These are phyloP conservation scores for Zoysia pacifica DNA, from an alignment of 176 grass and related monocot species.

Conservation along the genomic window DNA sequence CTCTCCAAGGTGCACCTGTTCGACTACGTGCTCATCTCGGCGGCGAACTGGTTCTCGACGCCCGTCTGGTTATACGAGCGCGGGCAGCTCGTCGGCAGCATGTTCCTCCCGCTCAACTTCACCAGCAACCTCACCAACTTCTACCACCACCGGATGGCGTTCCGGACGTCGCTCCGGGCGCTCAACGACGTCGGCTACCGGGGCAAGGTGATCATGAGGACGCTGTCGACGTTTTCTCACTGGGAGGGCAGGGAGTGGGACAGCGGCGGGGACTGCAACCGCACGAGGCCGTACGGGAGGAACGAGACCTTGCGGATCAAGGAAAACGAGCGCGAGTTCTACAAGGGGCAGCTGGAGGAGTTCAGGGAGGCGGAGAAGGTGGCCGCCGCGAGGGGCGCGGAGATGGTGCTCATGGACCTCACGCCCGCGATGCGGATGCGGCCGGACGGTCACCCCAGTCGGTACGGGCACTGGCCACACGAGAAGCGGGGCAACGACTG, in stretches of 20 bases:
- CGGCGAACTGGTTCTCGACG: slow-evolving; percentile 69
- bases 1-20: slow-evolving; percentile 40
- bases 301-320: slow-evolving; percentile 49
- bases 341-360: slow-evolving; percentile 68
- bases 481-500: slow-evolving; percentile 67
- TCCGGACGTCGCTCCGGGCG: slow-evolving; percentile 51
- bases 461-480: slow-evolving; percentile 51
- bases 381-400: slow-evolving; percentile 13
- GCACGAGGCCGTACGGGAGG: slow-evolving; percentile 45
- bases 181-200: slow-evolving; percentile 18
- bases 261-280: slow-evolving; percentile 58
- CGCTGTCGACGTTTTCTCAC: slow-evolving; percentile 69
- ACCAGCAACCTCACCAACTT: slow-evolving; percentile 52
- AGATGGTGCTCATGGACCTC: slow-evolving; percentile 53
- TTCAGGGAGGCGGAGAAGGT: slow-evolving; percentile 60
- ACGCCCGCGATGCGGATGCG: slow-evolving; percentile 55
- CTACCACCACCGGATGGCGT: slow-evolving; percentile 55
- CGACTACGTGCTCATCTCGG: slow-evolving; percentile 73
- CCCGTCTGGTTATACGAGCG: slow-evolving; percentile 48
- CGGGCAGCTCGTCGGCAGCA: slow-evolving; percentile 48
- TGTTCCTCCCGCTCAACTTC: slow-evolving; percentile 49
- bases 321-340: slow-evolving; percentile 49
- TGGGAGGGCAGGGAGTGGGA: slow-evolving; percentile 73
- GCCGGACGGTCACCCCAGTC: slow-evolving; percentile 74
- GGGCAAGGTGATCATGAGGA: slow-evolving; percentile 54